These are phyloP conservation scores for Avena eriantha DNA, from an alignment of 176 grass and related monocot species.

Conservation along the genomic window DNA sequence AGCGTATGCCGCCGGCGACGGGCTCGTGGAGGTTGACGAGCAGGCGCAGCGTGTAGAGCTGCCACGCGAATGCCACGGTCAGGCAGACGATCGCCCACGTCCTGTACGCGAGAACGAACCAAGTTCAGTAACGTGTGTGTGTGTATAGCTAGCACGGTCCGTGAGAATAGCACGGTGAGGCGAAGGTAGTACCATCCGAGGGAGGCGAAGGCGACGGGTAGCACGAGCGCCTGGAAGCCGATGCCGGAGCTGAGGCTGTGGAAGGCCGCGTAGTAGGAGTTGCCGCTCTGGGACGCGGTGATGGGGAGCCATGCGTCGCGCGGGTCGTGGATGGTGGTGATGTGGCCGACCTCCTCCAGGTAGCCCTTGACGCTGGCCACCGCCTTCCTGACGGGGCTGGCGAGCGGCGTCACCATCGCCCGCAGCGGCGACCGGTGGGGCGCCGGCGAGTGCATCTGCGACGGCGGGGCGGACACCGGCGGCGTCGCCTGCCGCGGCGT, in stretches of 20 bases:
- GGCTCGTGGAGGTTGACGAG: slow-evolving; percentile 91
- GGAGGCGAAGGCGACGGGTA: slow-evolving; percentile 74
- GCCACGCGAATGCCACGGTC: slow-evolving; percentile 78
- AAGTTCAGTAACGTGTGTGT: neutral
- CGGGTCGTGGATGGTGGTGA: slow-evolving; percentile 69
- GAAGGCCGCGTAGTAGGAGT: slow-evolving; percentile 96
- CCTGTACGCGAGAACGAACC: slow-evolving; percentile 51
- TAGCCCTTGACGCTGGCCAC: slow-evolving; percentile 65
- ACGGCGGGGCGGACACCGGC: slow-evolving; percentile 65
- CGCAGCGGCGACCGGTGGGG: slow-evolving; percentile 54
- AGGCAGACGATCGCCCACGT: slow-evolving; percentile 81
- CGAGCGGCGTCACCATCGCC: slow-evolving; percentile 54
- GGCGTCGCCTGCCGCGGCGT: slow-evolving; percentile 64
- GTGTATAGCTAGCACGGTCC: no score
- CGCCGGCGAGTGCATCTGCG: slow-evolving; percentile 64
- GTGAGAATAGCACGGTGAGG: no score
- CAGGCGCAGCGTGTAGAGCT: slow-evolving; percentile 95
- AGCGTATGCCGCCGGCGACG: slow-evolving; percentile 66
- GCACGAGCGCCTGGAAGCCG: slow-evolving; percentile 91
- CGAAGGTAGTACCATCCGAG: slow-evolving; percentile 72
- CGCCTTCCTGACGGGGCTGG: slow-evolving; percentile 69
- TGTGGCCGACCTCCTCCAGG: slow-evolving; percentile 79
- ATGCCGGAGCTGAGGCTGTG: slow-evolving; percentile 96
- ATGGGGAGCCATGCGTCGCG: slow-evolving; percentile 96
- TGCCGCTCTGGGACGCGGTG: slow-evolving; percentile 93